phyloP scores from a whole-genome alignment of 495 filamentous ascomycete genomes.

The Tuber brumale region DNA sequence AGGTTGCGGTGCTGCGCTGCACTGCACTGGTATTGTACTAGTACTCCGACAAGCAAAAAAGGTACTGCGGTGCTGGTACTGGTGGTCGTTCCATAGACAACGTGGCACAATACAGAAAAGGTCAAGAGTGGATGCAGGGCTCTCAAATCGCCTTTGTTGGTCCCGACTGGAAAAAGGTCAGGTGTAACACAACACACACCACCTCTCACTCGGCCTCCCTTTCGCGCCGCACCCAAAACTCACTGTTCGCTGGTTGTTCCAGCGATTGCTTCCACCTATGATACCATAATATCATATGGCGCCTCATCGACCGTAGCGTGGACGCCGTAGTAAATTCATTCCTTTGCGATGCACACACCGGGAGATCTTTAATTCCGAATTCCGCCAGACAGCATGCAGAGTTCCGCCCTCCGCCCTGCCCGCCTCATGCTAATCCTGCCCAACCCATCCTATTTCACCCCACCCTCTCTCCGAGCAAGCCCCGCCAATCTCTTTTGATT shows the following conservation, averaged over 20 bases:
- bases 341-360: neutral
- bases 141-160: slow-evolving; percentile 27
- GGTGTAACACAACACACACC: neutral
- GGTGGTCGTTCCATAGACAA: slow-evolving; percentile 17
- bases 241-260: neutral
- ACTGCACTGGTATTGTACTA: neutral
- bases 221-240: too few relatives aligned
- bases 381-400: neutral
- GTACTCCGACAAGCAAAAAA: neutral
- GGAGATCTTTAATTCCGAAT: neutral
- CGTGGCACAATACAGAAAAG: slow-evolving; percentile 21
- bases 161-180: neutral
- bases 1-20: neutral
- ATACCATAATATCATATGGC: neutral
- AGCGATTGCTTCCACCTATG: neutral
- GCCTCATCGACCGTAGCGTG: neutral
- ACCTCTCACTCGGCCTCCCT: neutral
- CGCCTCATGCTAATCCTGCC: neutral
- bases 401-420: neutral
- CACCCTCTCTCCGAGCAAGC: neutral
- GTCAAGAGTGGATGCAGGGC: slow-evolving; percentile 26
- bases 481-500: neutral
- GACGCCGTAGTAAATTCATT: neutral
- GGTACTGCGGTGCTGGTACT: neutral
- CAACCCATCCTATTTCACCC: neutral